Evolutionary conservation across 2,329 filamentous ascomycete species (phyloP).

Genomic region (Metarhizium robertsii): DNA sequence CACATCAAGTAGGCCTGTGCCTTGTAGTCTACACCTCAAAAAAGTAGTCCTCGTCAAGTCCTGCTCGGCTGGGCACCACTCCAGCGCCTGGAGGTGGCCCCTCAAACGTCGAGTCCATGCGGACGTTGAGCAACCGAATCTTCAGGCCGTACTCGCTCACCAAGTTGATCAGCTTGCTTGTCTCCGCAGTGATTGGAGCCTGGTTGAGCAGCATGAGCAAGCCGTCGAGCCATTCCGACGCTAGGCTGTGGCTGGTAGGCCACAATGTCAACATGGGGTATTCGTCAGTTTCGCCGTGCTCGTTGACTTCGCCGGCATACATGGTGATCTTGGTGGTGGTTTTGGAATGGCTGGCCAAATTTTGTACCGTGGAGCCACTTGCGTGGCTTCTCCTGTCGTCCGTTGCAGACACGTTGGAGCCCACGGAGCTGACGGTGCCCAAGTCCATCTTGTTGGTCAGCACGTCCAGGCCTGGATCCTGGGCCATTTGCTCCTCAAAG

Average conservation of each 20-base stretch:
- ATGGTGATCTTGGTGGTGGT: conserved; percentile 84
- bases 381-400: conserved; percentile 37
- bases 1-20: background rate
- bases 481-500: conserved; percentile 56
- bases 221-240: conserved; percentile 95
- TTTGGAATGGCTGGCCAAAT: conserved; percentile 23
- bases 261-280: conserved; percentile 72
- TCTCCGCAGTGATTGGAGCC: conserved; percentile 93
- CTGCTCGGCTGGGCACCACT: conserved; percentile 70
- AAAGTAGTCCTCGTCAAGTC: conserved; percentile 86
- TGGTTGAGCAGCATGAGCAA: conserved; percentile 92
- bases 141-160: conserved; percentile 88
- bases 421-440: conserved; percentile 79
- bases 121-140: conserved; percentile 83
- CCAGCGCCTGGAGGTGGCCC: conserved; percentile 60
- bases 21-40: conserved; percentile 56
- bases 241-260: conserved; percentile 69
- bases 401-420: conserved; percentile 76
- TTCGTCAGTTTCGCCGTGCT: conserved; percentile 42
- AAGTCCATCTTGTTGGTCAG: conserved; percentile 80
- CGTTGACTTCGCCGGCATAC: conserved; percentile 39
- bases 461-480: conserved; percentile 62
- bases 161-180: conserved; percentile 76
- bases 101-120: conserved; percentile 68
- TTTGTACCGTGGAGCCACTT: conserved; percentile 33